A percentile compares a stretch with the other conserved stretches of the same genome.
These are phyloP conservation scores for Coemansia sp. DNA, from an alignment of 371 early-diverging fungal genomes.

Conservation along the genomic window DNA sequence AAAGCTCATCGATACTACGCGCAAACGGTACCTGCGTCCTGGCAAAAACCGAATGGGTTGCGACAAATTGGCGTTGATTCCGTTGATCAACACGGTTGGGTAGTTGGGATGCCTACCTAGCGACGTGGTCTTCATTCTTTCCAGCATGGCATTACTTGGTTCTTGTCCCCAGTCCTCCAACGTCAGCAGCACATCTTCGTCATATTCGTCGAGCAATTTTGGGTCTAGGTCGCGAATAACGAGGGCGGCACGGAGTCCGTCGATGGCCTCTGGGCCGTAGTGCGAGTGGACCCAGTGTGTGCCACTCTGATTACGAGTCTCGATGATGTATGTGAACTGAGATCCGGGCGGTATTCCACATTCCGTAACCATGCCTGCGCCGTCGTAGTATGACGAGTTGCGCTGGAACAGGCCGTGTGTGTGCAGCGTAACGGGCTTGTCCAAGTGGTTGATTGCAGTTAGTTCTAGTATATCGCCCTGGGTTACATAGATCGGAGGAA, in stretches of 20 bases:
- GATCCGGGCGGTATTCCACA: conserved; percentile 24
- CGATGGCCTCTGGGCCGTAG: conserved; percentile 21
- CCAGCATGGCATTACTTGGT: not conserved
- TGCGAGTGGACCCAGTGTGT: conserved; percentile 38
- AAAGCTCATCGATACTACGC: conserved; percentile 72
- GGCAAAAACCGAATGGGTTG: conserved; percentile 54
- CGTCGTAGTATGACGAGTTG: conserved; percentile 59
- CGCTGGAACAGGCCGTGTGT: conserved; percentile 69
- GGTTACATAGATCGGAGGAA: conserved; percentile 32
- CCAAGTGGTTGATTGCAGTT: conserved; percentile 59
- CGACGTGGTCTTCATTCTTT: not conserved
- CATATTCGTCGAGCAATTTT: conserved; percentile 51
- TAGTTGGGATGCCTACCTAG: not conserved
- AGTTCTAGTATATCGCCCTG: conserved; percentile 58
- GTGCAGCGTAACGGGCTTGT: conserved; percentile 62
- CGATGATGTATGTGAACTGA: conserved; percentile 20
- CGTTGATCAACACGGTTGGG: conserved; percentile 22
- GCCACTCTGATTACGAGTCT: conserved; percentile 32
- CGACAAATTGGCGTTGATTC: conserved; percentile 25
- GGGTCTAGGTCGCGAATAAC: conserved; percentile 11
- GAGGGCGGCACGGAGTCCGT: conserved; percentile 28
- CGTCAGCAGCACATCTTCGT: conserved; percentile 63
- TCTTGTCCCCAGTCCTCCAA: conserved; percentile 54
- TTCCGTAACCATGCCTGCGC: conserved; percentile 60
- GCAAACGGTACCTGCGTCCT: conserved; percentile 77